Base-by-base conservation (phyloP, 2,329 filamentous ascomycete species). In the Trichophyton verrucosum region DNA sequence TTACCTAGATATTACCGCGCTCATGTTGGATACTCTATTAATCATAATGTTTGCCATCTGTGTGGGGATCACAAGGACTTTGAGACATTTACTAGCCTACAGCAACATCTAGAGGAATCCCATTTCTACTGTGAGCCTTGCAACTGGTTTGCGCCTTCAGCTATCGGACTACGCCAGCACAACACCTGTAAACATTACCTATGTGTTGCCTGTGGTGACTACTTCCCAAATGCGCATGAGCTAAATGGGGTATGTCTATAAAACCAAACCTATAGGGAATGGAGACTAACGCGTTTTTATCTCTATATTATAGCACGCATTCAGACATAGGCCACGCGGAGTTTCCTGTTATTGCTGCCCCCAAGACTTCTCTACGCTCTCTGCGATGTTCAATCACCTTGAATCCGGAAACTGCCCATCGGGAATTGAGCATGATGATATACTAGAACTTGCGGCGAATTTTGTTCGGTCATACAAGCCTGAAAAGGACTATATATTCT, bases 71-170 rank as follows among this genome's bases (percentile, higher is more conserved):
- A 27, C 24, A 49, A 55, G 4, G 64, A 65, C n/a, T 67, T 66
- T 30, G 57, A 64, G 7, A 58, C 60, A 1, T 66, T 65, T 53
- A 53, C 60, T 2, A 60, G 36, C 8, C 61, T 67, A 8, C 65
- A 65, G 58, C 49, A 55, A 13, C 65, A 68, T 59, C 27, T 65
- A 6, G 64, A 67, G 36, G 49, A 58, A 2, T 55, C 51, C 9
- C 65, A 67, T 47, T 58, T 67, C 8, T 65, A 64, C 46, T 67
- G 66, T 42, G 65, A 65, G 24, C 46, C 63, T 15, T 68, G 67
- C 38, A 51, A 64, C 49, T 67, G 63, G 63, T 66, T 64, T 53
- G 63, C 64, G 3, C 62, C 65, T 5, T 68, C 66, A 42, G 47
- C 17, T 15, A 40, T 63, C 7, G 65, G 64, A 1, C 59, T 67